Conservation (phyloP, 129 eudicot species). For the Flaveria bidentis region DNA sequence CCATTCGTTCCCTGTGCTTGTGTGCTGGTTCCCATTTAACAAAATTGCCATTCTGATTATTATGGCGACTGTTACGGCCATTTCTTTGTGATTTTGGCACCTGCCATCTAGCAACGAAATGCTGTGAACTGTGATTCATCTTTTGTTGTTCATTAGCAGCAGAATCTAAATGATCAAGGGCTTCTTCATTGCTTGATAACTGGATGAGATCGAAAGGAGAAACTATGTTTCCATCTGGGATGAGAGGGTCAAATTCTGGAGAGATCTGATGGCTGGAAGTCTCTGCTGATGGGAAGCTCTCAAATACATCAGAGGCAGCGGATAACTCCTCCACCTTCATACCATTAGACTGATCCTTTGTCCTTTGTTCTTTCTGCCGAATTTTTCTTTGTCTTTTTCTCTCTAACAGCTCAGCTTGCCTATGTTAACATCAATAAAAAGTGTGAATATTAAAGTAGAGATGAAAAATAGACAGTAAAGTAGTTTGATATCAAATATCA, state of each 20-base stretch:
- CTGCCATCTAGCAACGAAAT: conserved; percentile 55
- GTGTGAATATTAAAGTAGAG: conserved; percentile 13
- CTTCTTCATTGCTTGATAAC: conserved; percentile 40
- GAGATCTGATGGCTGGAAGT: conserved; percentile 40
- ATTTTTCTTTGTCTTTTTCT: conserved; percentile 73
- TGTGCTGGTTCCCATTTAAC: conserved; percentile 49
- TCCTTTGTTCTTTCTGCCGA: conserved; percentile 82
- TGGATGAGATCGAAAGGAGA: conserved; percentile 34
- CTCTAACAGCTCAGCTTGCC: conserved; percentile 77
- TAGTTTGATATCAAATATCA: not conserved
- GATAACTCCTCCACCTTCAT: conserved; percentile 33
- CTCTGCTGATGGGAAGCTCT: conserved; percentile 37
- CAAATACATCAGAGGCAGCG: conserved; percentile 33
- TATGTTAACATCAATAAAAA: conserved; percentile 29
- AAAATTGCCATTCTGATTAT: conserved; percentile 43
- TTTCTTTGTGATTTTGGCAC: conserved; percentile 51
- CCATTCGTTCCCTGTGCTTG: conserved; percentile 49
- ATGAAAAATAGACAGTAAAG: conserved; percentile 6
- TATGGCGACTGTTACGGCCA: conserved; percentile 41
- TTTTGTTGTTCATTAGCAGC: conserved; percentile 34
- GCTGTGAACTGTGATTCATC: conserved; percentile 30
- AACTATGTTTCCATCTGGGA: conserved; percentile 17
- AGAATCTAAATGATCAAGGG: conserved; percentile 33
- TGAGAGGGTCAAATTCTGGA: conserved; percentile 38
- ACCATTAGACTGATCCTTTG: conserved; percentile 50